Conservation (phyloP, 2,329 filamentous ascomycete genomes). For the Colletotrichum lini region DNA sequence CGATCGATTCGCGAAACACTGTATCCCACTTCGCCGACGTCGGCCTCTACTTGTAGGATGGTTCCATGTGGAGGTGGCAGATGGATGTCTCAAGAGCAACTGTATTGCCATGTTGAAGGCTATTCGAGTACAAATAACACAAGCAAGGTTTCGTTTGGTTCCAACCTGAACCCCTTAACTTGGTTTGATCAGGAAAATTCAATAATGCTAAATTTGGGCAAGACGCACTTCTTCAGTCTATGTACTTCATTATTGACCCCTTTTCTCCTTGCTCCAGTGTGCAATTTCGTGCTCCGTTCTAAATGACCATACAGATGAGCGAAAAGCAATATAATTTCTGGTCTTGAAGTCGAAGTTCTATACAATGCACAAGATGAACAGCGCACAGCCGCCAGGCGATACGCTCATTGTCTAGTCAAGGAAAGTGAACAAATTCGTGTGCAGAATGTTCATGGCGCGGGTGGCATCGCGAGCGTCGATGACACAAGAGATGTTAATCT, state of each 20-base stretch:
- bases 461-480: slow-evolving; percentile 93
- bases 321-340: slow-evolving; percentile 11
- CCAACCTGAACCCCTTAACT: neutral
- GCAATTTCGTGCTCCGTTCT: slow-evolving; percentile 12
- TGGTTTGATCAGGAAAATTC: neutral
- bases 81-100: neutral
- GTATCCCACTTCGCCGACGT: slow-evolving; percentile 37
- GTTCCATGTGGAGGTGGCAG: neutral
- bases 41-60: slow-evolving; percentile 31
- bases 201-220: neutral
- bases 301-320: slow-evolving; percentile 10
- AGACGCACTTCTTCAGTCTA: slow-evolving; percentile 17
- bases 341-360: slow-evolving; percentile 19
- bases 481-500: slow-evolving; percentile 99
- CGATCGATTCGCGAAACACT: neutral
- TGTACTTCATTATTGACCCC: slow-evolving; percentile 12
- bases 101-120: too few relatives aligned
- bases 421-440: slow-evolving; percentile 97
- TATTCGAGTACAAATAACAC: too few relatives aligned
- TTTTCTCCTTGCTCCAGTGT: slow-evolving; percentile 12
- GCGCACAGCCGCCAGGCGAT: neutral
- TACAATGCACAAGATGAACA: neutral
- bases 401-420: slow-evolving; percentile 71
- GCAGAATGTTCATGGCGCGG: slow-evolving; percentile 94
- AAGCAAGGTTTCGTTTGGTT: neutral